Evolutionary conservation across 257 asterid species (phyloP).

Genomic region (Pogostemon cablin): DNA sequence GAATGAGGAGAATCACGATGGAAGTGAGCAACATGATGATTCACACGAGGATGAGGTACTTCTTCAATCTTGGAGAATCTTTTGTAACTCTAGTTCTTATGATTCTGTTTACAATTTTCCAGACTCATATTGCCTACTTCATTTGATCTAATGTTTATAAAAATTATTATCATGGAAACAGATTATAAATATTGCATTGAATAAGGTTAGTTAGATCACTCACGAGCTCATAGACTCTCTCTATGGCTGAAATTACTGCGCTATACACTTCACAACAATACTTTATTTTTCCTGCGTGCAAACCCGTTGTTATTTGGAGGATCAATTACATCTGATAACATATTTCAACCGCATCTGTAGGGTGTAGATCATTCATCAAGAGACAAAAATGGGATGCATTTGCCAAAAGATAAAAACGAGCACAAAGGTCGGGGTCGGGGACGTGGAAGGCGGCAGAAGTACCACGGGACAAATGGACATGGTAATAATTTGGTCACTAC

Average conservation of each 20-base stretch:
- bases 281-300: no score
- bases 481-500: slow-evolving; percentile 47
- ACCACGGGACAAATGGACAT: slow-evolving; percentile 62
- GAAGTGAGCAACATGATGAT: slow-evolving; percentile 69
- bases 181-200: no score
- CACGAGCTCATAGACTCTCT: no score
- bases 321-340: neutral
- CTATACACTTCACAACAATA: no score
- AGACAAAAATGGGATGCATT: slow-evolving; percentile 54
- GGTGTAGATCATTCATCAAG: slow-evolving; percentile 48
- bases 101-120: neutral
- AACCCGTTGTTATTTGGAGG: neutral
- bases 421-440: slow-evolving; percentile 59
- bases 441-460: slow-evolving; percentile 80
- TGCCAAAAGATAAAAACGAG: slow-evolving; percentile 60
- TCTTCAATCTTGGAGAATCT: slow-evolving; percentile 17
- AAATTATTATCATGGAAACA: no score
- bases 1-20: slow-evolving; percentile 58
- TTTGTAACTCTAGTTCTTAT: neutral
- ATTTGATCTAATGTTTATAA: neutral
- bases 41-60: slow-evolving; percentile 80
- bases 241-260: no score
- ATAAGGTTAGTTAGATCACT: no score
- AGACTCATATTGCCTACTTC: neutral
- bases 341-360: slow-evolving; percentile 35